Percentiles rank a stretch among this genome's conserved stretches.
Evolutionary conservation across 345 rosid species (phyloP).

Genomic region (Salix dunnii): DNA sequence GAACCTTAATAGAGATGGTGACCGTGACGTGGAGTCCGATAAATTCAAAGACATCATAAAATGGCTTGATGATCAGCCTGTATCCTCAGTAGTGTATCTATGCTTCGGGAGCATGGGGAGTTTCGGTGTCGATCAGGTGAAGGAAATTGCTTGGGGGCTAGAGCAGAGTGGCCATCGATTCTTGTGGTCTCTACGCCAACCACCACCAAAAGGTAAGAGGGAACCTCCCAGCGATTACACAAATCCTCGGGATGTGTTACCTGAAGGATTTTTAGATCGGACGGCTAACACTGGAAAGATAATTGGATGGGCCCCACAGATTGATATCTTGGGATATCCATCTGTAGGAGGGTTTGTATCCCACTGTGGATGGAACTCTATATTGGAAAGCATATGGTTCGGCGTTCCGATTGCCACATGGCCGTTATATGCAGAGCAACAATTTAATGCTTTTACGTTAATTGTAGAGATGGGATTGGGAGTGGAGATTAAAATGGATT

Average conservation of each 20-base stretch:
- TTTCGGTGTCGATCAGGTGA: slow-evolving; percentile 9
- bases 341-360: slow-evolving; percentile 14
- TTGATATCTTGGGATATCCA: neutral
- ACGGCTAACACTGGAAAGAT: slow-evolving; percentile 3
- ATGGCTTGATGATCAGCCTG: slow-evolving; percentile 22
- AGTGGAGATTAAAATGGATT: neutral
- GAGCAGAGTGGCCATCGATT: slow-evolving; percentile 10
- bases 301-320: slow-evolving; percentile 12
- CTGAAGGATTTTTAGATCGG: neutral
- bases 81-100: slow-evolving; percentile 12
- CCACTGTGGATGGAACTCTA: slow-evolving; percentile 15
- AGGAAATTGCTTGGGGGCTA: slow-evolving; percentile 8
- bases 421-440: slow-evolving; percentile 9
- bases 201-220: neutral
- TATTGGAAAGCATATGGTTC: slow-evolving; percentile 8
- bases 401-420: slow-evolving; percentile 14
- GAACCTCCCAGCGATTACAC: neutral
- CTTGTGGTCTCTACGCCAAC: slow-evolving; percentile 18
- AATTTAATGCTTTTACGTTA: slow-evolving; percentile 2
- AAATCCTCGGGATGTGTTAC: neutral
- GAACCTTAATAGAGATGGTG: neutral
- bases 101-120: slow-evolving; percentile 24
- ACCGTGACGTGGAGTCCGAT: too few relatives aligned
- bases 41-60: neutral
- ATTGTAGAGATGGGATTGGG: slow-evolving; percentile 4